Evolutionary conservation across 2,329 filamentous ascomycete species (phyloP).

Genomic region (Trichoderma aggressivum): DNA sequence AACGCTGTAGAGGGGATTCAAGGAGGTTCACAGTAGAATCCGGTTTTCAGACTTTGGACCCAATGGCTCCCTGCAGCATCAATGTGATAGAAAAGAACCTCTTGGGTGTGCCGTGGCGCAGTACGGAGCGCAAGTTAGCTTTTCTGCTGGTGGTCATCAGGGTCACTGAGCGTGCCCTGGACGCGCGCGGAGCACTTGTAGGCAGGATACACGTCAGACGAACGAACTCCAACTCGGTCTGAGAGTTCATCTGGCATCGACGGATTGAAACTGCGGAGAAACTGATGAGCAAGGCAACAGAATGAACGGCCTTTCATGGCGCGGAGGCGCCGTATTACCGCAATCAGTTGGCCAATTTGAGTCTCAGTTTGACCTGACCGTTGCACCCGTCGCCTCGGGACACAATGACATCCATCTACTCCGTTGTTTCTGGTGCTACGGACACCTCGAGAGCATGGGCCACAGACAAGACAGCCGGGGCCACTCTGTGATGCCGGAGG

Average conservation of each 20-base stretch:
- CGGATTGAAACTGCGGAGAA: neutral
- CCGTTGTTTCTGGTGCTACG: conserved; percentile 5
- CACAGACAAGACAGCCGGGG: conserved; percentile 1
- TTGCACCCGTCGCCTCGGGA: conserved; percentile 16
- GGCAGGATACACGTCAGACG: neutral
- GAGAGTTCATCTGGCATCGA: neutral
- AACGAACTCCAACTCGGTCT: neutral
- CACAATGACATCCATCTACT: conserved; percentile 14
- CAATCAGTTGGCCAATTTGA: neutral
- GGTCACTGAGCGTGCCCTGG: neutral
- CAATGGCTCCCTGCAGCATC: neutral
- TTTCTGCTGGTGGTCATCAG: conserved; percentile 2
- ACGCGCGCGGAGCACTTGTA: neutral
- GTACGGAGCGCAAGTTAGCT: neutral
- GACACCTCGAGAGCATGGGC: conserved; percentile 4
- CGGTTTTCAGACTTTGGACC: neutral
- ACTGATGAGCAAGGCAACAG: neutral
- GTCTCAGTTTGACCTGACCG: conserved; percentile 10
- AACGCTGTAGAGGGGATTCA: neutral
- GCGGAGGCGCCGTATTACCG: neutral
- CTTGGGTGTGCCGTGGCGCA: neutral
- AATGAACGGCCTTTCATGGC: neutral
- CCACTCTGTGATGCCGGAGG: neutral
- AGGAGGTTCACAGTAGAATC: neutral
- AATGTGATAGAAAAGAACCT: neutral